phyloP scores from a whole-genome alignment of 495 filamentous ascomycete genomes.

The Platismatia glauca region DNA sequence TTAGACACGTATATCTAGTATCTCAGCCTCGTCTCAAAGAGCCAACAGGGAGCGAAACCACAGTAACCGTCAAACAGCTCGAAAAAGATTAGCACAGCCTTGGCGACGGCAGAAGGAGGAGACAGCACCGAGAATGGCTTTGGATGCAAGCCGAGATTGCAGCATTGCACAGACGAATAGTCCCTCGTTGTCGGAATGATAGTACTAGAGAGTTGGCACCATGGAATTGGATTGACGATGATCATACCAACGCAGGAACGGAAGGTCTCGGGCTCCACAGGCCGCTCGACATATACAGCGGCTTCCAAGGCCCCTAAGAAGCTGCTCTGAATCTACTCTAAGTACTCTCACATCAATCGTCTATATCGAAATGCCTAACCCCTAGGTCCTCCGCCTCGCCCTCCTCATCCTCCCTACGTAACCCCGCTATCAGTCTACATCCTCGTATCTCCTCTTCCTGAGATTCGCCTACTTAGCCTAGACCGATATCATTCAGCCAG shows the following conservation, averaged over 20 bases:
- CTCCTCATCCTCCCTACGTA: background rate
- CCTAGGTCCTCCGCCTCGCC: background rate
- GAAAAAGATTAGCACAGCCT: background rate
- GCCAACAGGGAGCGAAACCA: too few species aligned
- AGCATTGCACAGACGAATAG: too few species aligned
- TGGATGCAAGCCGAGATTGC: too few species aligned
- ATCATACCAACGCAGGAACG: background rate
- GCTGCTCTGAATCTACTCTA: background rate
- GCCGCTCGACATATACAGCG: background rate
- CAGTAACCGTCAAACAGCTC: too few species aligned
- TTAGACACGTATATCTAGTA: background rate
- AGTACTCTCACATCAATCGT: background rate
- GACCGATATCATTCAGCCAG: background rate
- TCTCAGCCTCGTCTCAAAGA: background rate
- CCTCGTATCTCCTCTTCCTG: background rate
- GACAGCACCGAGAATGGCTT: background rate
- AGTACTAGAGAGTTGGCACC: too few species aligned
- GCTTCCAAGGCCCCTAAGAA: background rate
- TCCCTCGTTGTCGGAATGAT: too few species aligned
- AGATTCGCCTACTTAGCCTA: background rate
- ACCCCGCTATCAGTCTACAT: background rate
- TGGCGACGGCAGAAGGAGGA: background rate
- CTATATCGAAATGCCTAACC: background rate
- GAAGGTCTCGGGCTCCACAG: background rate
- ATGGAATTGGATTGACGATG: too few species aligned